Evolutionary conservation across 306 rosid species (phyloP).

Genomic region (Acacia crassicarpa): DNA sequence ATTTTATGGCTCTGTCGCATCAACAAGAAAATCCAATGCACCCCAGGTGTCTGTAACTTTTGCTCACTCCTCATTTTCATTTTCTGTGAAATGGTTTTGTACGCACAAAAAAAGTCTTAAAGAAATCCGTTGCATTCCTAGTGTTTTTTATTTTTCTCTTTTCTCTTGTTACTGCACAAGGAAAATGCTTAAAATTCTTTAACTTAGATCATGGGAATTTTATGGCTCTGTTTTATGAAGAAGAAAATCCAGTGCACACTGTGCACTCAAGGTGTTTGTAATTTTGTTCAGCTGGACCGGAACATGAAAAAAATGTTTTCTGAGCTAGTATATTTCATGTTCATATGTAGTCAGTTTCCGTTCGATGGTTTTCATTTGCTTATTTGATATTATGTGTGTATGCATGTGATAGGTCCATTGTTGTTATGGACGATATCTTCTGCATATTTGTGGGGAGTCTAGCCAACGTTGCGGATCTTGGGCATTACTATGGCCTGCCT

Average conservation of each 20-base stretch:
- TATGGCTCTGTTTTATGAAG: constrained; percentile 43
- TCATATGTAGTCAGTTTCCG: not conserved
- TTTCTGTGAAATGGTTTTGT: not conserved
- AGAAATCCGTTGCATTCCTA: constrained; percentile 41
- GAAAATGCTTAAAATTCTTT: too few relatives aligned
- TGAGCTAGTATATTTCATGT: not conserved
- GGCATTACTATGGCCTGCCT: constrained; percentile 58
- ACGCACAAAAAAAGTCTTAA: not conserved
- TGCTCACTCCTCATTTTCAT: not conserved
- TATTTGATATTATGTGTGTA: not conserved
- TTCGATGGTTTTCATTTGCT: not conserved
- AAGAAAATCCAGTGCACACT: constrained; percentile 36
- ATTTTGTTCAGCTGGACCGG: not conserved
- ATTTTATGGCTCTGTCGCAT: constrained; percentile 55
- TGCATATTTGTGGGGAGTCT: constrained; percentile 55
- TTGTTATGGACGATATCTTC: constrained; percentile 52
- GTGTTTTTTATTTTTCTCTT: constrained; percentile 25
- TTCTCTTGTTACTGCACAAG: not conserved
- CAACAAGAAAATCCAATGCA: constrained; percentile 34
- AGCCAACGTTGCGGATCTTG: constrained; percentile 45
- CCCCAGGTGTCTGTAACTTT: constrained; percentile 46
- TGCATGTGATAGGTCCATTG: constrained; percentile 38
- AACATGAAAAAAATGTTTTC: not conserved
- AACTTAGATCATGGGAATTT: constrained; percentile 27
- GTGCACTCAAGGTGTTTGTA: constrained; percentile 45